Base-by-base conservation (phyloP, 495 filamentous ascomycete genomes). In the Penicillium flavigenum region DNA sequence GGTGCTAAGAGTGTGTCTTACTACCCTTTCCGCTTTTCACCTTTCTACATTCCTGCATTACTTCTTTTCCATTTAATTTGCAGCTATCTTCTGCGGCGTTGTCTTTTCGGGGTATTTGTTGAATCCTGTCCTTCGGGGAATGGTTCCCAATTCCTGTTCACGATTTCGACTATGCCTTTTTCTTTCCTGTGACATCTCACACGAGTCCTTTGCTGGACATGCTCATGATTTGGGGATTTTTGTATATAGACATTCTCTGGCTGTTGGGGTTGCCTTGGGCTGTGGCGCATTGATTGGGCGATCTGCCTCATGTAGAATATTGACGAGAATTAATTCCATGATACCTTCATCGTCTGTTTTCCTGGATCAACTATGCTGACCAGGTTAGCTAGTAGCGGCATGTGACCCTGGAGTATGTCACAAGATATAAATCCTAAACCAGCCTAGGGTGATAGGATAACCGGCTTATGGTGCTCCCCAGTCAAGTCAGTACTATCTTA, bases 1-100 rank as follows among this genome's bases (percentile, higher is more conserved):
- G 94, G 91, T 98, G 95, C 81, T 97, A 76, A 81, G 34, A 19
- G 41, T 32, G 11, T 55, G 32, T 56, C 27, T 29, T 26, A 43
- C 44, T 48, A 12, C 26, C 47, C 12, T 46, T 47, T 9, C 16
- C 16, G n/a, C 31, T 19, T 27, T 43, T 50, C 24, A n/a, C 19
- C 29, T 45, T 58, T 38, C 56, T 47, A 59, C 58, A 47, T 27
- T 47, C 31, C 61, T 53, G 57, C 56, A 59, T 61, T 63, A 57
- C 20, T 56, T 59, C 26, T 27, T 42, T 41, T 24, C 29, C 49
- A 54, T 62, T 63, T 66, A 63, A 66, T 61, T 26, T 49, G 29
- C 54, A 56, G 59, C 54, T 43, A 56, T 58, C 56, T 62, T 55
- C 32, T 60, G 64, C 58, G 61, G 52, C 58, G 57, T 48, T 60